Percentiles rank a stretch among this genome's conserved stretches.
Conservation (phyloP, 208 protist species). For the Trypanosoma cruzi region DNA sequence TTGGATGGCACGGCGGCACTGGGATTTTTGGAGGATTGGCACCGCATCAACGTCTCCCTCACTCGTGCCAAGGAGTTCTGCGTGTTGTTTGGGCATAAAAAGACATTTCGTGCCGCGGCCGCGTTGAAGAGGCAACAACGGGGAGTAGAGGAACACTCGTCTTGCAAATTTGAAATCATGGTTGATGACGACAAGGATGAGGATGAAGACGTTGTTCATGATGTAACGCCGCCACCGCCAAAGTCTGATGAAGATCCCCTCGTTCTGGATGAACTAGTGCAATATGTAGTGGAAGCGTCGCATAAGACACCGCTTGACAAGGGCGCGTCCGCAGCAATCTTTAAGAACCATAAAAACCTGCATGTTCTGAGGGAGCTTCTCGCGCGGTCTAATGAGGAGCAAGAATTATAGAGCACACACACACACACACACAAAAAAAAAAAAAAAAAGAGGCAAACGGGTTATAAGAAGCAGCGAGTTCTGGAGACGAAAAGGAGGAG, state of each 20-base stretch:
- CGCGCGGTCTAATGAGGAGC: neutral
- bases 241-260: slow-evolving; percentile 61
- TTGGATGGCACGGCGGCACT: slow-evolving; percentile 35
- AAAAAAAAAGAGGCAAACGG: neutral
- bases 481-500: no score
- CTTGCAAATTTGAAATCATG: slow-evolving; percentile 4
- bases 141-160: neutral
- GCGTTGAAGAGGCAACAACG: neutral
- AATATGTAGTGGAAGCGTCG: slow-evolving; percentile 31
- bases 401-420: neutral
- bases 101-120: slow-evolving; percentile 31
- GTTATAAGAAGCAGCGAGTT: no score
- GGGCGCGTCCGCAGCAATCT: slow-evolving; percentile 2
- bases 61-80: slow-evolving; percentile 90
- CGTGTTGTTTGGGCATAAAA: slow-evolving; percentile 64
- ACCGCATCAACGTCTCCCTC: slow-evolving; percentile 93
- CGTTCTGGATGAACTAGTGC: slow-evolving; percentile 48
- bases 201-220: slow-evolving; percentile 13
- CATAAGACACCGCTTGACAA: neutral
- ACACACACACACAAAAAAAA: neutral
- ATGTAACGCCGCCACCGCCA: slow-evolving; percentile 10
- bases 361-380: slow-evolving; percentile 16
- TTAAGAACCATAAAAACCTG: slow-evolving; percentile 14
- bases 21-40: slow-evolving; percentile 90
- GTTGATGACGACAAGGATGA: slow-evolving; percentile 17